Base-by-base conservation (phyloP, 305 asterid species). In the Ajuga reptans region DNA sequence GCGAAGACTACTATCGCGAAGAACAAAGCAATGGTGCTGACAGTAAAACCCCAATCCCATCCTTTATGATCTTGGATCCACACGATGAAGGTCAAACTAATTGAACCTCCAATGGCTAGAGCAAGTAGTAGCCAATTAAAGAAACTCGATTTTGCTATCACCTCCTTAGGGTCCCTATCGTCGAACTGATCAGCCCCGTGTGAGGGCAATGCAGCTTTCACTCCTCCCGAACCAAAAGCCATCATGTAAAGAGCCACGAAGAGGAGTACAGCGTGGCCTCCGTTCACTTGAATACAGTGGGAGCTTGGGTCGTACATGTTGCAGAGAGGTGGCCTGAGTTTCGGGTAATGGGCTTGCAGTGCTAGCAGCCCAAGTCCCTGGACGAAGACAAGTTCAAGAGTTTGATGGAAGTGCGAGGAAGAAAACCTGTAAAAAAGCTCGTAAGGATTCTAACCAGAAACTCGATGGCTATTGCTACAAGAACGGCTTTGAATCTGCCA, bases 131-230 rank as follows among this genome's bases (percentile, higher is more conserved):
- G 72, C 88, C 87, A 87, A 55, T 89, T 89, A 54, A 89, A 89
- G 81, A 83, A 89, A 43, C 91, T 84, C 0, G 95, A 84, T 69
- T 84, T 79, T 18, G 83, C 82, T 16, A 41, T n/a, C 4, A 81
- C 81, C 78, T 89, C 96, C 50, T 78, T 77, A 0, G 84, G 83
- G 61, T 87, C 91, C 65, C 76, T 82, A 6, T 87, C 92, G 6
- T 87, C 92, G n/a, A 87, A 89, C 75, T 87, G 96, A 62, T 89
- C 96, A 0, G 89, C 96, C 0, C 92, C 92, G 34, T 87, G 96
- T 0, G 96, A 81, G 2, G 96, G 96, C 52, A 89, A 17, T 0
- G 96, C 86, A 1, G 95, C 80, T 66, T 86, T 87, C n/a, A 88
- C 61, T 0, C 97, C 97, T 2, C 89, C 92, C 0, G 86, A 75